Evolutionary conservation across 495 filamentous ascomycete species (phyloP), one percentile per base, ranked within the genome.

Genomic region (Amphirosellinia nigrospora): DNA sequence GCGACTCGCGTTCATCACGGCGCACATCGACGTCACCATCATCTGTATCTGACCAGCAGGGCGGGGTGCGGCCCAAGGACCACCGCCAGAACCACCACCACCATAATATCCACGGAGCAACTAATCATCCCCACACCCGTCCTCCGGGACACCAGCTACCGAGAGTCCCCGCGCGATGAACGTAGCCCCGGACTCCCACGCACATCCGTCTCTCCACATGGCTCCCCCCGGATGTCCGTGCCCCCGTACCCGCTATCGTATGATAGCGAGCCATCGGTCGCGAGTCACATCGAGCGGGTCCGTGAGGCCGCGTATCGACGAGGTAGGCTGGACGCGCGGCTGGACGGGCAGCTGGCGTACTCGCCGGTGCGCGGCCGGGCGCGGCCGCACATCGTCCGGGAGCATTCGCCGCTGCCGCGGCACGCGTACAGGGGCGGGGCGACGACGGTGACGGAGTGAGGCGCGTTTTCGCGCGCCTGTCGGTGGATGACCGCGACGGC

Each of bases 291-390:
- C 8, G 66, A 72, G 21, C 69, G 62, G 4, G 38, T 69, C 16
- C 66, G 60, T 32, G 70, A 74, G 23, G 72, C 69, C 41, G 74
- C 72, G 32, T 74, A 72, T 34, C 46, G 69, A 3, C 55, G 64
- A 19, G 74, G 74, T 4, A 16, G 56, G 19, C 64, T 68, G 1
- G 64, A 43, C 43, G 74, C 45, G 45, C 63, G 69, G 45, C 48
- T 71, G 45, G 59, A 26, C 10, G 61, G 70, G 28, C 66, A 73
- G n/a, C 66, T 70, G 10, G 67, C 21, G 34, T 59, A 28, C 34
- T 43, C 15, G 41, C 38, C 4, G 53, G 70, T 28, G 30, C 52
- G 26, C 61, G 55, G 30, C 38, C 53, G 45, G 16, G 53, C 38
- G 23, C 68, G 16, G 9, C 74, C 74, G 4, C 67, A 38, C 38